Conservation (phyloP, 805 yeast species). For the Candida rishiriensis region DNA sequence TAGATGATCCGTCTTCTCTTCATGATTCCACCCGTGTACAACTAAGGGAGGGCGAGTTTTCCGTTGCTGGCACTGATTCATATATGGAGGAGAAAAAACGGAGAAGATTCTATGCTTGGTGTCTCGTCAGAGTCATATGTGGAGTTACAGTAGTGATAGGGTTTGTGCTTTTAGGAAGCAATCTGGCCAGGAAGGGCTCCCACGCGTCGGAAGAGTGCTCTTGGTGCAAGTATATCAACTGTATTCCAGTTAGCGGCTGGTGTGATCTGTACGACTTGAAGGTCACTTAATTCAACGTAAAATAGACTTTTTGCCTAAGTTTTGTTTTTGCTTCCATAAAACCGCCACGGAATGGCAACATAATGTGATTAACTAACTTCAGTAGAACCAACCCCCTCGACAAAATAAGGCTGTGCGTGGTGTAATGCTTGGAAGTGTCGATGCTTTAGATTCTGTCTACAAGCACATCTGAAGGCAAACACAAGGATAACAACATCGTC, state of each 20-base stretch:
- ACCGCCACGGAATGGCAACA: too few species aligned
- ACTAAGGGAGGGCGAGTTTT: too few species aligned
- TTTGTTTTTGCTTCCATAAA: not conserved
- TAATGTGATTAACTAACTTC: too few species aligned
- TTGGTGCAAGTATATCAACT: slow-evolving; percentile 73
- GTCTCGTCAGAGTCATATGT: slow-evolving; percentile 39
- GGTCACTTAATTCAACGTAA: slow-evolving; percentile 3
- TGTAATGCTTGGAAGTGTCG: too few species aligned
- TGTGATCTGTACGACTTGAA: slow-evolving; percentile 36
- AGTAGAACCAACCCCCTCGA: too few species aligned
- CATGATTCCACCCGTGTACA: slow-evolving; percentile 7
- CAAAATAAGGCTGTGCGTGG: too few species aligned
- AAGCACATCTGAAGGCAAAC: too few species aligned
- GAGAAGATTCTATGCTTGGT: slow-evolving; percentile 48
- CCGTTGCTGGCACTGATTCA: slow-evolving; percentile 3
- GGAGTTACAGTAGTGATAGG: slow-evolving; percentile 44
- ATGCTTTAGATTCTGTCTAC: too few species aligned
- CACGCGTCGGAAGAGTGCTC: slow-evolving; percentile 40
- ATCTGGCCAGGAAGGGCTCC: slow-evolving; percentile 46
- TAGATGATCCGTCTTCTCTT: slow-evolving; percentile 52
- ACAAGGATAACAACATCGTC: too few species aligned
- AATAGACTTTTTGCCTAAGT: not conserved
- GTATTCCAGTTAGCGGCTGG: slow-evolving; percentile 70
- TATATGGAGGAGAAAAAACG: slow-evolving; percentile 27
- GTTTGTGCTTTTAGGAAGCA: slow-evolving; percentile 44